These are phyloP conservation scores for Apostasia shenzhenica DNA, from an alignment of 106 monocot species.

Conservation along the genomic window DNA sequence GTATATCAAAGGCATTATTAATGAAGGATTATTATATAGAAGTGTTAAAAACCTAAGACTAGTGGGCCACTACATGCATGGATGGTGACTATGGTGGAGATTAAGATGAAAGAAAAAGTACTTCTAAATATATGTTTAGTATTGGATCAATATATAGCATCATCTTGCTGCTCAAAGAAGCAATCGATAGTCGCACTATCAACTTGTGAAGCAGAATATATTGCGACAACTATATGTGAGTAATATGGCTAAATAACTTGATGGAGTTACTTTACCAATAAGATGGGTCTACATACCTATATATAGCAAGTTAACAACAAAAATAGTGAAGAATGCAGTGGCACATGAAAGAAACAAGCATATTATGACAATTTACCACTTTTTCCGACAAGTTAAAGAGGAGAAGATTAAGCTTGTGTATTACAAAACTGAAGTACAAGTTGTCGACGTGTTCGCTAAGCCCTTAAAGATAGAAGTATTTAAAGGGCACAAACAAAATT, in stretches of 20 bases:
- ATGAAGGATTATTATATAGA: neutral
- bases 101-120: neutral
- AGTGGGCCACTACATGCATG: neutral
- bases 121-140: neutral
- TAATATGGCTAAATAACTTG: slow-evolving; percentile 1
- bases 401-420: no score
- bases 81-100: neutral
- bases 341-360: no score
- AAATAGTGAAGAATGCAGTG: no score
- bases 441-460: no score
- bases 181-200: neutral
- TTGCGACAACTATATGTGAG: neutral
- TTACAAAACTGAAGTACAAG: no score
- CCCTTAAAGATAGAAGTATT: no score
- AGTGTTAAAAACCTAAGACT: neutral
- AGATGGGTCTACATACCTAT: neutral
- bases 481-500: no score
- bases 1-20: neutral
- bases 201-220: neutral
- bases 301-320: no score
- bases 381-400: no score
- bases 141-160: neutral
- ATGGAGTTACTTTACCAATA: neutral
- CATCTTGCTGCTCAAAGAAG: neutral
- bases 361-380: no score